Conservation (phyloP, 1,284 basidiomycete genomes). For the Ceratobasidium sp. region DNA sequence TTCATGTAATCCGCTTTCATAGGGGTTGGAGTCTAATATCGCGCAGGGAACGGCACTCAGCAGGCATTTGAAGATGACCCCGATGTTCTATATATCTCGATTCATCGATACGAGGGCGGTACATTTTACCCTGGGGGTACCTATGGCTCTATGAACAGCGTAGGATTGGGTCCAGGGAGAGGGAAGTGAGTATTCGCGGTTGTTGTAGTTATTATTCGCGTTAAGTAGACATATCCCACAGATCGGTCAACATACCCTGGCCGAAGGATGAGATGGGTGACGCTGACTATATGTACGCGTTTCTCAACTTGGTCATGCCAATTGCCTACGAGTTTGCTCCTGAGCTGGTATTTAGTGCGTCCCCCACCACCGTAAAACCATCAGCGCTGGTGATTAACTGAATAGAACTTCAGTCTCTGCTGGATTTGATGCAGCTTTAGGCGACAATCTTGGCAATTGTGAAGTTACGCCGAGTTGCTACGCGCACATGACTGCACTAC, state of each 20-base stretch:
- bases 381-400: constrained; percentile 10
- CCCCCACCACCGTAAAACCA: constrained; percentile 13
- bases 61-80: constrained; percentile 93
- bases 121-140: constrained; percentile 93
- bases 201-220: constrained; percentile 45
- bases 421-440: constrained; percentile 96
- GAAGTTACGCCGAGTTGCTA: constrained; percentile 94
- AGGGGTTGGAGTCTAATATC: background rate
- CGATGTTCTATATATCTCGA: constrained; percentile 92
- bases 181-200: constrained; percentile 75
- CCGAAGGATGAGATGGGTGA: constrained; percentile 89
- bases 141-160: constrained; percentile 87
- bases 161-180: constrained; percentile 83
- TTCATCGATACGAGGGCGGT: constrained; percentile 95
- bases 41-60: constrained; percentile 93
- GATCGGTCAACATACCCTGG: constrained; percentile 97
- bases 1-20: background rate
- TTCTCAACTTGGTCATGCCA: constrained; percentile 96
- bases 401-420: constrained; percentile 80
- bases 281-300: constrained; percentile 96
- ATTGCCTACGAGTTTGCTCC: constrained; percentile 97
- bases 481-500: constrained; percentile 98
- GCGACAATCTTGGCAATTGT: constrained; percentile 92
- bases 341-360: constrained; percentile 93
- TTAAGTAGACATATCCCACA: constrained; percentile 55